Base-by-base conservation (phyloP, 305 asterid species). In the Fraxinus greggii region DNA sequence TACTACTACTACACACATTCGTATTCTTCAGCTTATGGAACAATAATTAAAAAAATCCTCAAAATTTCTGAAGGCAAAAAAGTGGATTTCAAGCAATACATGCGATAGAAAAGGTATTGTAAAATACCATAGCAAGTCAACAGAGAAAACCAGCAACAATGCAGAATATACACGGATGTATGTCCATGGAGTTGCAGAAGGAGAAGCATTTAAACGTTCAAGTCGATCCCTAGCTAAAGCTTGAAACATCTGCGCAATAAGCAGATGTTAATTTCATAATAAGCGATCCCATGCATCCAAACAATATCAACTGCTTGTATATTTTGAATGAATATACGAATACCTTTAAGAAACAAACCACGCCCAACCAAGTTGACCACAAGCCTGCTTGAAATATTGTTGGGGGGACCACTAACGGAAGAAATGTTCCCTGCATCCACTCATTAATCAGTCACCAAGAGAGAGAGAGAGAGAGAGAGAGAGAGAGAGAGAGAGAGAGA, bases 161-260 rank as follows among this genome's bases (percentile, higher is more conserved):
- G 92, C 95, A 80, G 97, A 91, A 91, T 92, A 94, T 83, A 91
- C 97, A 85, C 97, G 98, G 81, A 90, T 91, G 81, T 94, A 94
- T 79, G 92, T 85, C 92, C 94, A 84, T 31, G 97, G 95, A 67
- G 96, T 88, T 88, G 87, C 96, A 59, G 97, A 93, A 74, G 98
- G 98, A 88, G 93, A 94, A 78, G 97, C 97, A 89, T 92, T 94
- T 92, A 94, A 83, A 83, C 96, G 94, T 85, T 94, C 98, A 72
- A 94, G 98, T 73, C 98, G 92, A 82, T 92, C 98, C 88, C 97
- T 90, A 79, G 98, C 93, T 87, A 94, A 87, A 81, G 98, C 97
- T 92, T 94, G 98, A 90, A 94, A 94, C 95, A 92, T 91, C 95
- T 91, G 92, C 78, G 36, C 51, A 77, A 77, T 5, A 61, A 65